Percentiles rank a stretch among this genome's conserved stretches.
These are phyloP conservation scores for Colletotrichum sp. DNA, from an alignment of 2,329 filamentous ascomycete species.

Conservation along the genomic window DNA sequence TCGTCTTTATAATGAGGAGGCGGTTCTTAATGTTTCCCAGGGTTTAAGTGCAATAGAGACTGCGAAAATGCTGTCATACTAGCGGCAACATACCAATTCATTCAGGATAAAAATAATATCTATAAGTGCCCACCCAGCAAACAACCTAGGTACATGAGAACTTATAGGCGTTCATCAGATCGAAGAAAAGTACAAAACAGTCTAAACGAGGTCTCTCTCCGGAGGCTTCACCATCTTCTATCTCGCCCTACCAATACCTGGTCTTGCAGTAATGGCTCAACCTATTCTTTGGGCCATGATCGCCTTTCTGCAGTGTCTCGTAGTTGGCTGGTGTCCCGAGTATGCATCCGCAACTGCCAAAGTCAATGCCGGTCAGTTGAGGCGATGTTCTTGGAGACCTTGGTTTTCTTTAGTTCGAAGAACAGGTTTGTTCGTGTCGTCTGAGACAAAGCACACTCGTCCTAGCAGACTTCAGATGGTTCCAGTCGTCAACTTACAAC, in stretches of 20 bases:
- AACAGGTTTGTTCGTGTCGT: background rate
- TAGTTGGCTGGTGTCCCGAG: background rate
- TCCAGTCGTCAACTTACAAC: background rate
- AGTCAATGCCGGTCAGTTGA: background rate
- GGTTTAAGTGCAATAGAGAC: background rate
- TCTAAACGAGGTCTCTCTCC: background rate
- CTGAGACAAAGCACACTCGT: background rate
- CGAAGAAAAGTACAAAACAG: background rate
- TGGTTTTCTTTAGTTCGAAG: background rate
- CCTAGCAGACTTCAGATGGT: background rate
- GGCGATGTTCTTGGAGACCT: background rate
- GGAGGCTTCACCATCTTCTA: background rate
- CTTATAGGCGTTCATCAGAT: background rate
- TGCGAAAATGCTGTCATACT: background rate
- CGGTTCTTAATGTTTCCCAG: background rate
- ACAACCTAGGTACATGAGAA: background rate
- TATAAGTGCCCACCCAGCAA: too few relatives aligned
- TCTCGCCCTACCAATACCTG: background rate
- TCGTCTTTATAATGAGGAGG: background rate
- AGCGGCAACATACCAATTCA: background rate
- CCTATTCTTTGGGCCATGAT: background rate
- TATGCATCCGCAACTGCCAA: background rate
- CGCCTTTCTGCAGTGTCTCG: background rate
- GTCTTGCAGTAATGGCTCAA: background rate
- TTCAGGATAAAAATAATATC: too few relatives aligned